Evolutionary conservation across 352 stramenopile genomes (phyloP).

Genomic region (Elongisporangium prolatum): DNA sequence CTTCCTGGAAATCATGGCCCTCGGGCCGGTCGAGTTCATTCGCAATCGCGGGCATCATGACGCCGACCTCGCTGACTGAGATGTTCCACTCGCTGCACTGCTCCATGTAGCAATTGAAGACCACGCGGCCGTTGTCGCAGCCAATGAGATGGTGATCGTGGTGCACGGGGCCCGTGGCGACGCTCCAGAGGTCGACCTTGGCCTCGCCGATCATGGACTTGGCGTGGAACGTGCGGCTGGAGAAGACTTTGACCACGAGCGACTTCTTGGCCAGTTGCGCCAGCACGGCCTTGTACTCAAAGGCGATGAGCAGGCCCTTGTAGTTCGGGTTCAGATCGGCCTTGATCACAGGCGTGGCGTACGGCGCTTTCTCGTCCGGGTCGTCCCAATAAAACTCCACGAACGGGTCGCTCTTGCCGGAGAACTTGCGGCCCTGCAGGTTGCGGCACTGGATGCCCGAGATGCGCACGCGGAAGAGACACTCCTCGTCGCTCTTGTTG

Average conservation of each 20-base stretch:
- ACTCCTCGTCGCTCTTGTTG: slow-evolving; percentile 51
- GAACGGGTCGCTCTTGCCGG: slow-evolving; percentile 83
- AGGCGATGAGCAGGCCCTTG: slow-evolving; percentile 81
- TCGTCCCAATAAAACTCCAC: slow-evolving; percentile 89
- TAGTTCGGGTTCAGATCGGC: slow-evolving; percentile 86
- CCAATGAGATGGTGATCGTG: slow-evolving; percentile 84
- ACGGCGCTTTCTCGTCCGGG: slow-evolving; percentile 55
- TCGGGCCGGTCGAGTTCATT: slow-evolving; percentile 86
- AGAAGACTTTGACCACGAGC: slow-evolving; percentile 78
- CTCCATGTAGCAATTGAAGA: slow-evolving; percentile 92
- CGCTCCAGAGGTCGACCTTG: slow-evolving; percentile 74
- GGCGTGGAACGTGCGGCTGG: slow-evolving; percentile 71
- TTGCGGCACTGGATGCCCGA: slow-evolving; percentile 88
- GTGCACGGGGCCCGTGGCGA: slow-evolving; percentile 82
- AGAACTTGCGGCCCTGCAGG: slow-evolving; percentile 71
- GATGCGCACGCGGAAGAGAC: slow-evolving; percentile 80
- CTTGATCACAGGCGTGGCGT: slow-evolving; percentile 81
- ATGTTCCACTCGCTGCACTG: slow-evolving; percentile 90
- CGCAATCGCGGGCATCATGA: slow-evolving; percentile 87
- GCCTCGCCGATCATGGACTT: slow-evolving; percentile 76
- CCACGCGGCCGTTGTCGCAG: slow-evolving; percentile 83
- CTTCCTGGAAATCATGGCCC: slow-evolving; percentile 88
- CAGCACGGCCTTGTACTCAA: slow-evolving; percentile 79
- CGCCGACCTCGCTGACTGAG: slow-evolving; percentile 79
- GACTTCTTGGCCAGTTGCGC: slow-evolving; percentile 50